Evolutionary conservation across 768 basidiomycete species (phyloP).

Genomic region (Suillus tomentosus): DNA sequence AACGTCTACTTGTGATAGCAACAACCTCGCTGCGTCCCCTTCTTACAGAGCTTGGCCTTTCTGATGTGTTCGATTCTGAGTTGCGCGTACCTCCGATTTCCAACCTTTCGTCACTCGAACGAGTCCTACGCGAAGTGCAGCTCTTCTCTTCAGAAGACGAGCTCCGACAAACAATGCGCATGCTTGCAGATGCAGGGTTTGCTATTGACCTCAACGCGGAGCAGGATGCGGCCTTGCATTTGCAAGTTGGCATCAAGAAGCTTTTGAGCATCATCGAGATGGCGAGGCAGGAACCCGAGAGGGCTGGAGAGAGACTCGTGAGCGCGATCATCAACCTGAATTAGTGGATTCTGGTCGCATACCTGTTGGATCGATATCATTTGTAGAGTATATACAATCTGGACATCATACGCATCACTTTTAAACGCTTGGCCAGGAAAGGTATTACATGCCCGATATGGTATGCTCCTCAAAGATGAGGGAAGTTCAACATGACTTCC

Average conservation of each 20-base stretch:
- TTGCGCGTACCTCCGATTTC: slow-evolving; percentile 83
- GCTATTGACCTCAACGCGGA: slow-evolving; percentile 44
- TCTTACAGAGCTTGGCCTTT: slow-evolving; percentile 83
- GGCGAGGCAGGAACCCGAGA: slow-evolving; percentile 93
- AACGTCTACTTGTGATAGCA: slow-evolving; percentile 87
- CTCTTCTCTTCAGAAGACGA: slow-evolving; percentile 67
- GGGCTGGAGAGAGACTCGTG: slow-evolving; percentile 70
- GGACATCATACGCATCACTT: slow-evolving; percentile 4
- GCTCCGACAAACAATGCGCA: slow-evolving; percentile 55
- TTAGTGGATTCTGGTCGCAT: slow-evolving; percentile 16
- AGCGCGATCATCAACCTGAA: slow-evolving; percentile 59
- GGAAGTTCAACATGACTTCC: slow-evolving; percentile 8
- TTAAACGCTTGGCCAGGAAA: slow-evolving; percentile 16
- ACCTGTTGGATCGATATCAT: slow-evolving; percentile 9
- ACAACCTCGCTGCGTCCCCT: slow-evolving; percentile 89
- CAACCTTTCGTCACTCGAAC: slow-evolving; percentile 67
- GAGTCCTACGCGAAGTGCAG: slow-evolving; percentile 75
- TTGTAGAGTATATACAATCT: slow-evolving; percentile 11
- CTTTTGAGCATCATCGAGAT: slow-evolving; percentile 90
- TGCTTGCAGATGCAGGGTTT: slow-evolving; percentile 78
- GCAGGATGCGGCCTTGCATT: slow-evolving; percentile 44
- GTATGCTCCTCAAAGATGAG: slow-evolving; percentile 15
- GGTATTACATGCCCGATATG: slow-evolving; percentile 20
- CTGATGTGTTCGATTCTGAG: slow-evolving; percentile 88
- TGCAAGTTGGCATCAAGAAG: slow-evolving; percentile 94